phyloP scores from a whole-genome alignment of 176 grass and related monocot species.

The Carex cristatella region DNA sequence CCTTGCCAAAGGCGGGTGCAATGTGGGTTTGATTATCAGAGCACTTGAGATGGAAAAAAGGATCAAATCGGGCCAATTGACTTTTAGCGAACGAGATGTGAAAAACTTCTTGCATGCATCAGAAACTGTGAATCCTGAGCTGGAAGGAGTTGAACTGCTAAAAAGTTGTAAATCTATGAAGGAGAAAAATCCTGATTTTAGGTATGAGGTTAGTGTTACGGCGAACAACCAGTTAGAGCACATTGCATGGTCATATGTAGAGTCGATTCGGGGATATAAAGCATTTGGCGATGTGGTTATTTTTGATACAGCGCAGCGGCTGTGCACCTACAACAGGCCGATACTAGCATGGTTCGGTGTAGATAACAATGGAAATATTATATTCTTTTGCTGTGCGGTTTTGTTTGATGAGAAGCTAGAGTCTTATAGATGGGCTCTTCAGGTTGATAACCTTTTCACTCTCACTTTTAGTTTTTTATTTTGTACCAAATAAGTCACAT shows the following conservation, averaged over 20 bases:
- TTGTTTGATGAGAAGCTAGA: conserved; percentile 32
- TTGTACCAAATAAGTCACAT: neutral
- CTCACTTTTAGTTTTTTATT: neutral
- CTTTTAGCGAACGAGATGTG: conserved; percentile 35
- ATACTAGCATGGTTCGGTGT: conserved; percentile 41
- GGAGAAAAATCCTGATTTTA: conserved; percentile 42
- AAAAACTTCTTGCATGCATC: conserved; percentile 43
- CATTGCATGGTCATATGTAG: conserved; percentile 43
- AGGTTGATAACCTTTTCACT: conserved; percentile 14
- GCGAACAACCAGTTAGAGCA: conserved; percentile 39
- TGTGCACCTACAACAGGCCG: conserved; percentile 38
- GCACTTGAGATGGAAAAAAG: conserved; percentile 45
- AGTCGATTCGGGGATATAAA: conserved; percentile 32
- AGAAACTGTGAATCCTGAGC: conserved; percentile 32
- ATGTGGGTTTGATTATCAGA: conserved; percentile 37
- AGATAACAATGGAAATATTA: conserved; percentile 39
- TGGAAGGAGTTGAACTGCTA: conserved; percentile 42
- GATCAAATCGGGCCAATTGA: conserved; percentile 29
- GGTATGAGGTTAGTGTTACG: conserved; percentile 31
- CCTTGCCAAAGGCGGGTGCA: conserved; percentile 38
- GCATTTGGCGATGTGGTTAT: conserved; percentile 45
- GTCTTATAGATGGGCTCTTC: conserved; percentile 45
- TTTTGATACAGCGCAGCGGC: conserved; percentile 31
- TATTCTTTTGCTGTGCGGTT: conserved; percentile 46
- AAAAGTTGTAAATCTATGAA: conserved; percentile 36